A percentile compares a stretch with the other conserved stretches of the same genome.
These are phyloP conservation scores for Colletotrichum sp. DNA, from an alignment of 2,329 filamentous ascomycete genomes.

Conservation along the genomic window DNA sequence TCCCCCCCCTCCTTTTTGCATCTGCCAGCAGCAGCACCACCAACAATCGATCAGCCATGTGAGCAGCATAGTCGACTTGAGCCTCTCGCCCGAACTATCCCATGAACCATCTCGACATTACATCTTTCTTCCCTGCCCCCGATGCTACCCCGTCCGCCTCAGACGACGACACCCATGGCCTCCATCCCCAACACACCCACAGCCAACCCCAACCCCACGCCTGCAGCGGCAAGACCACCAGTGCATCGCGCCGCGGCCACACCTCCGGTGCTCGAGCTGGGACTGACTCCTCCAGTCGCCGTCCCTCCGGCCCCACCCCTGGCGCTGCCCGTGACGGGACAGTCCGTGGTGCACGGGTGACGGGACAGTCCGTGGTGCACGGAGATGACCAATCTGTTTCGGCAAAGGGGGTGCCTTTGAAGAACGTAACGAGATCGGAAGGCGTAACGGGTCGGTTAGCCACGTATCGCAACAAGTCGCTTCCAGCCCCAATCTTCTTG, in stretches of 20 bases:
- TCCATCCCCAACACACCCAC: slow-evolving; percentile 3
- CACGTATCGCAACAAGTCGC: neutral
- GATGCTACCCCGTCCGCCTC: neutral
- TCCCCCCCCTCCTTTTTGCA: neutral
- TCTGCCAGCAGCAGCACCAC: neutral
- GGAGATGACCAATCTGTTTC: slow-evolving; percentile 21
- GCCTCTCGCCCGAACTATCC: neutral
- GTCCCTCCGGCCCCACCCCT: neutral
- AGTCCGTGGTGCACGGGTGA: slow-evolving; percentile 40
- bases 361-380: slow-evolving; percentile 43
- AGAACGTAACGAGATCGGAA: neutral
- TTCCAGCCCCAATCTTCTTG: neutral
- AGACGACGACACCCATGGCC: slow-evolving; percentile 2
- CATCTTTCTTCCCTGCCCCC: neutral
- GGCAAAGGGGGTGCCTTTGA: neutral
- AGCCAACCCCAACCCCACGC: slow-evolving; percentile 11
- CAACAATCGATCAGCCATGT: neutral
- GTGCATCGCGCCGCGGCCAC: slow-evolving; percentile 11
- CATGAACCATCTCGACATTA: neutral
- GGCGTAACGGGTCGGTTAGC: neutral
- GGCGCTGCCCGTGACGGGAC: slow-evolving; percentile 33
- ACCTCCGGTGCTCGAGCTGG: slow-evolving; percentile 10
- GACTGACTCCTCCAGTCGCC: slow-evolving; percentile 1
- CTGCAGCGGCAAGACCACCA: neutral
- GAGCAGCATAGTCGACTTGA: neutral